phyloP scores from a whole-genome alignment of 495 filamentous ascomycete genomes.

The Podospora pseudopauciseta region DNA sequence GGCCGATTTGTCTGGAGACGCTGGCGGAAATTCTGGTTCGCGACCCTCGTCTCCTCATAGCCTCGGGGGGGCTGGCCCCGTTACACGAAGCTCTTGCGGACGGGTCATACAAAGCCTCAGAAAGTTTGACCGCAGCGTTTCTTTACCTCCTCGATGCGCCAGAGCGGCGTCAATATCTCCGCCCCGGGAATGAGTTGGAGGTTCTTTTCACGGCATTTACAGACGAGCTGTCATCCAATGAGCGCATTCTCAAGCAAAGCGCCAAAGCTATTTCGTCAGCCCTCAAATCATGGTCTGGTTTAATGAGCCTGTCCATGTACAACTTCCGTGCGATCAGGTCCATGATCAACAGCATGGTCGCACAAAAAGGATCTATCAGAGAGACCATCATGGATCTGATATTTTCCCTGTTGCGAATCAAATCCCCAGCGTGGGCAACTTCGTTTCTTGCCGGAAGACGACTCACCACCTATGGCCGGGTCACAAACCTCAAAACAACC shows the following conservation, averaged over 20 bases:
- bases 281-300: slow-evolving; percentile 86
- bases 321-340: slow-evolving; percentile 78
- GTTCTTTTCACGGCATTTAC: slow-evolving; percentile 85
- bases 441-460: slow-evolving; percentile 90
- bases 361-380: slow-evolving; percentile 62
- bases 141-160: slow-evolving; percentile 86
- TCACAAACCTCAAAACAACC: slow-evolving; percentile 73
- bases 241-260: slow-evolving; percentile 76
- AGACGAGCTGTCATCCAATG: slow-evolving; percentile 68
- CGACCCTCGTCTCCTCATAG: slow-evolving; percentile 71
- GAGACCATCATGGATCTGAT: slow-evolving; percentile 79
- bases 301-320: slow-evolving; percentile 81
- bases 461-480: slow-evolving; percentile 89
- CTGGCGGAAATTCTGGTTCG: slow-evolving; percentile 86
- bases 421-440: slow-evolving; percentile 92
- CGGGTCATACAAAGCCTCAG: slow-evolving; percentile 85
- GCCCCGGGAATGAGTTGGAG: slow-evolving; percentile 74
- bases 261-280: slow-evolving; percentile 83
- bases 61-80: slow-evolving; percentile 75
- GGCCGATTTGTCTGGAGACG: slow-evolving; percentile 86
- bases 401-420: slow-evolving; percentile 88
- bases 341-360: slow-evolving; percentile 72
- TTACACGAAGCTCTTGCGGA: slow-evolving; percentile 83
- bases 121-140: slow-evolving; percentile 78
- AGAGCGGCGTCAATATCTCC: slow-evolving; percentile 70